Evolutionary conservation across 345 rosid genomes (phyloP).

Genomic region (Linum trigynum): DNA sequence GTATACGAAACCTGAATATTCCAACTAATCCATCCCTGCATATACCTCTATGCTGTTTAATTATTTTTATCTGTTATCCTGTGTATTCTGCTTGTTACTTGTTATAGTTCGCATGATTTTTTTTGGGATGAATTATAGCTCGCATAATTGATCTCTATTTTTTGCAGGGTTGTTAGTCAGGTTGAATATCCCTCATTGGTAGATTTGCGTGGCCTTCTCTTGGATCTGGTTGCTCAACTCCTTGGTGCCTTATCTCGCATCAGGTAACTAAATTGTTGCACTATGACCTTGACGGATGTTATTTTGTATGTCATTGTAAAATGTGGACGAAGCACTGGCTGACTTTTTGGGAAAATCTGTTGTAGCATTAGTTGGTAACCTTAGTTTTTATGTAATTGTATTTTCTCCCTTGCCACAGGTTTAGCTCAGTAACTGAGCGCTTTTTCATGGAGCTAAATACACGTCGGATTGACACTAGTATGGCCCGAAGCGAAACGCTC

Average conservation of each 20-base stretch:
- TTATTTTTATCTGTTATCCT: not conserved
- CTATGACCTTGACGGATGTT: constrained; percentile 10
- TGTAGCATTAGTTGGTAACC: not conserved
- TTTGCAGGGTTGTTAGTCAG: constrained; percentile 90
- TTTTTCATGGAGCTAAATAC: constrained; percentile 88
- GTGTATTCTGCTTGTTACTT: not conserved
- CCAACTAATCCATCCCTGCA: no score
- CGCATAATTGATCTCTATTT: constrained; percentile 15
- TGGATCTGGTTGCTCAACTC: constrained; percentile 95
- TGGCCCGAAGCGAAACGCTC: constrained; percentile 85
- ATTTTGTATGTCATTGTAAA: not conserved
- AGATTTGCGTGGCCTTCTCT: constrained; percentile 91
- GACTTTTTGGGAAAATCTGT: not conserved
- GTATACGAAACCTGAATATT: no score
- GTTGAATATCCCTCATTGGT: constrained; percentile 95
- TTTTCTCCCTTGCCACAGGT: constrained; percentile 37
- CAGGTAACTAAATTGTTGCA: constrained; percentile 38
- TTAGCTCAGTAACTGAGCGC: constrained; percentile 95
- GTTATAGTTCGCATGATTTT: not conserved
- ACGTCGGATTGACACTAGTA: constrained; percentile 74
- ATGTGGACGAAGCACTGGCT: not conserved
- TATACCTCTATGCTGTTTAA: no score
- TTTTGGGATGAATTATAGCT: not conserved
- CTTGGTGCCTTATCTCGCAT: constrained; percentile 95
- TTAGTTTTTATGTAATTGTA: constrained; percentile 12